phyloP scores from a whole-genome alignment of 2,329 filamentous ascomycete species.

The Botrytis fabae region DNA sequence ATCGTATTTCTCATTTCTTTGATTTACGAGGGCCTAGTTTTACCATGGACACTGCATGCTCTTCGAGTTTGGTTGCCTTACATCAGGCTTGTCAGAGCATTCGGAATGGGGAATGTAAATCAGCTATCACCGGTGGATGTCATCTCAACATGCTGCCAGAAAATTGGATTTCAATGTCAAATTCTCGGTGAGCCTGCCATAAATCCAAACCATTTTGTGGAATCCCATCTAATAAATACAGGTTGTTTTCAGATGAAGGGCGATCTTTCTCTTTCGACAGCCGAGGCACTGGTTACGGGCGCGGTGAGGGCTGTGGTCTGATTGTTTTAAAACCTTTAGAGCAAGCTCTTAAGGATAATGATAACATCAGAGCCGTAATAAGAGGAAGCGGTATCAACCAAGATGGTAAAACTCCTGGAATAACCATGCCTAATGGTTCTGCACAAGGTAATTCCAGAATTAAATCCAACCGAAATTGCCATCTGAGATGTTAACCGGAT shows the following conservation, averaged over 20 bases:
- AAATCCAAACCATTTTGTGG: not conserved
- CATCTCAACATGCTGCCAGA: constrained; percentile 31
- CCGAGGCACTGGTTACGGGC: constrained; percentile 61
- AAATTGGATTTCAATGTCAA: constrained; percentile 36
- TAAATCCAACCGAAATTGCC: not conserved
- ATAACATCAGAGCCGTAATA: constrained; percentile 52
- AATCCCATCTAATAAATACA: constrained; percentile 49
- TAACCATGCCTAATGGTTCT: constrained; percentile 53
- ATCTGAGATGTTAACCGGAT: constrained; percentile 17
- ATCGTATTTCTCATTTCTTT: constrained; percentile 46
- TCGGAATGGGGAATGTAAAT: constrained; percentile 43
- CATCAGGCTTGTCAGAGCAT: constrained; percentile 47
- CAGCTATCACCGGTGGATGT: constrained; percentile 37
- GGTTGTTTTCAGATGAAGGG: constrained; percentile 36
- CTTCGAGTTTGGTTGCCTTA: constrained; percentile 46
- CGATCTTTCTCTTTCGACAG: constrained; percentile 53
- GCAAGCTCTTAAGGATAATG: constrained; percentile 59
- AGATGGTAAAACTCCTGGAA: constrained; percentile 58
- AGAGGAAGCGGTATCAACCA: constrained; percentile 47
- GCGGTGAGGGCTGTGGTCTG: constrained; percentile 61
- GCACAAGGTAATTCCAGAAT: constrained; percentile 43
- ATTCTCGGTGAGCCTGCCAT: constrained; percentile 31
- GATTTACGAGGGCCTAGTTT: constrained; percentile 45
- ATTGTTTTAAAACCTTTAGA: constrained; percentile 59
- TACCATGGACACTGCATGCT: constrained; percentile 51